A percentile compares a stretch with the other conserved stretches of the same genome.
phyloP scores from a whole-genome alignment of 768 basidiomycete genomes.

The Cystofilobasidium capitatum region DNA sequence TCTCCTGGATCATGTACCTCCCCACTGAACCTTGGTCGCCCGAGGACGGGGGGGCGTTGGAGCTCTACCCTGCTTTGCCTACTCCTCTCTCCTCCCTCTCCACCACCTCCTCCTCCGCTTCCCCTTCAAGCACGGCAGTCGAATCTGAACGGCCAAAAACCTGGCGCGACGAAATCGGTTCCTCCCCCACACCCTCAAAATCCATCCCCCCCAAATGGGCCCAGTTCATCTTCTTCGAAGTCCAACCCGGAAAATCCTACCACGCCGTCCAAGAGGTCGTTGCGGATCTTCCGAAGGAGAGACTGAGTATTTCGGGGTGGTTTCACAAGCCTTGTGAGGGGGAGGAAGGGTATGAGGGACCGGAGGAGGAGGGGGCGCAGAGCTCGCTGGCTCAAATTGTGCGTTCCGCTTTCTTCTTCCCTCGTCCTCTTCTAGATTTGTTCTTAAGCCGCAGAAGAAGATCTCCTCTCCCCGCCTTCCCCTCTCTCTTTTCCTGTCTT shows the following conservation, averaged over 20 bases:
- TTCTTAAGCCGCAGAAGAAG: neutral
- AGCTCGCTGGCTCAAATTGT: constrained; percentile 91
- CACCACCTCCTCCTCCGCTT: constrained; percentile 35
- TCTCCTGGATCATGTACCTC: constrained; percentile 96
- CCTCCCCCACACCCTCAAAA: constrained; percentile 21
- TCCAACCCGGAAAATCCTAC: constrained; percentile 91
- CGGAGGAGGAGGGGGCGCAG: constrained; percentile 41
- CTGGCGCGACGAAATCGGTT: constrained; percentile 24
- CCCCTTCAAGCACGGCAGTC: constrained; percentile 45
- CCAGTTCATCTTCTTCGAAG: constrained; percentile 47
- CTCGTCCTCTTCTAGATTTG: neutral
- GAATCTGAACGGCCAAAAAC: neutral
- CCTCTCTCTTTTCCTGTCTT: too few relatives aligned
- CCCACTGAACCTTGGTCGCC: constrained; percentile 65
- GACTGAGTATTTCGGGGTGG: constrained; percentile 87
- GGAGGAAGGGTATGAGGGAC: constrained; percentile 71
- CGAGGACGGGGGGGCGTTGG: constrained; percentile 87
- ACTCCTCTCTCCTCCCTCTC: neutral
- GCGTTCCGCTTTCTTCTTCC: too few relatives aligned
- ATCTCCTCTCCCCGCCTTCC: neutral
- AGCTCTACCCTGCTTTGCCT: constrained; percentile 62
- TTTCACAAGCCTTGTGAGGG: constrained; percentile 87
- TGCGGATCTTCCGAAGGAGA: constrained; percentile 63
- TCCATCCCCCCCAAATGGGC: constrained; percentile 36
- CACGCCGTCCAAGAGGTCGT: constrained; percentile 96